Evolutionary conservation across 805 yeast species (phyloP), one percentile per base, ranked within the genome.

Genomic region (Peterozyma toletana): DNA sequence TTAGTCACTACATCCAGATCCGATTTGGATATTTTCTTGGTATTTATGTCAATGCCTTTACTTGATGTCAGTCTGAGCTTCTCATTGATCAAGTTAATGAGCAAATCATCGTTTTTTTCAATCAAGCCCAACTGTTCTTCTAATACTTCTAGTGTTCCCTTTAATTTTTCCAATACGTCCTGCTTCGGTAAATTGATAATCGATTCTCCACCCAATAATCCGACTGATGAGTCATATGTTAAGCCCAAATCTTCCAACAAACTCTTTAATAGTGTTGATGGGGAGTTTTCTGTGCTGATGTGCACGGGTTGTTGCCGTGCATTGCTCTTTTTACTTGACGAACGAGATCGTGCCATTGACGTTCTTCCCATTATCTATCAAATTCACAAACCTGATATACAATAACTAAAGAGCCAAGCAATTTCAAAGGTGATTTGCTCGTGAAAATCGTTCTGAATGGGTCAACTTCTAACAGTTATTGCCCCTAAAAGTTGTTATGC

Each of bases 121-220:
- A 44, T 66, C 1, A 54, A 58, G 14, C 59, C 61, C 37, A 75
- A 53, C 43, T 69, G 73, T 30, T 59, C 56, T 11, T 67, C 58
- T 31, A 75, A 54, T 37, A 65, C 68, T 11, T 57, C 61, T 17
- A 75, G 53, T n/a, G 68, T 54, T 53, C 67, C 67, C 39, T 49
- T 52, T 37, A 59, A 41, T 5, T 44, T 31, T 7, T 39, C 34
- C 18, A 64, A 50, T 30, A 49, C 51, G 3, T 45, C 39, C 33
- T 45, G 46, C 16, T 36, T 37, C 1, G 64, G 74, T 16, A 66
- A 60, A 5, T 75, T 68, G 1, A 72, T 62, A 0, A 76, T 66
- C 5, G 70, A 54, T 15, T 77, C 80, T 0, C 90, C 90, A 50
- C 73, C 80, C 18, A 83, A 59, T 42, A 76, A 59, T 1, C 89